Evolutionary conservation across 495 filamentous ascomycete genomes (phyloP), one percentile per base, ranked within the genome.

Genomic region (Neohortaea acidophila): DNA sequence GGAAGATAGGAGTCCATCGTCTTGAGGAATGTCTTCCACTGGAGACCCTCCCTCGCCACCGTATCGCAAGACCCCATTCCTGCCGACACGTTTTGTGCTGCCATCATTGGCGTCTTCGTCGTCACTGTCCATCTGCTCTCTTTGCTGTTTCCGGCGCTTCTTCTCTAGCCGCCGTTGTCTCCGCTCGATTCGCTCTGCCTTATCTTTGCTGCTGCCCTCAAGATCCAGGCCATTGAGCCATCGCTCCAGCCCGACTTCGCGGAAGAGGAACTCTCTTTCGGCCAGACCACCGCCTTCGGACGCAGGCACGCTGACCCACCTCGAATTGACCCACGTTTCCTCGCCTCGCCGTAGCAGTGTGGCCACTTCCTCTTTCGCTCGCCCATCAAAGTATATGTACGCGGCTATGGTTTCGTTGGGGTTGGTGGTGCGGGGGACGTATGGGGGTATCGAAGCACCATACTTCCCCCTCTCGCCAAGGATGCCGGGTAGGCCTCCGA

Each of bases 311-410:
- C 87, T 84, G 43, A 99, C 89, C 89, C 89, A 99, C 54, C 89
- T 67, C 8, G 86, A 94, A 48, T 94, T 94, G 18, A 99, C 92
- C 89, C 89, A 99, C 0, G 89, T 99, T 59, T 99, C 89, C 47
- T 94, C 89, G 28, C 91, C 91, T 14, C 86, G 75, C 38, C 89
- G 70, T 23, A 99, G 66, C 28, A 99, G 61, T 22, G 89, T 99
- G 39, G 89, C 89, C 12, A 96, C 92, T 57, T 99, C 89, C 51
- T 99, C 89, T 59, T 99, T 96, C 21, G 73, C 68, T 33, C 91
- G 67, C 10, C 89, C 89, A 58, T 99, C 89, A 52, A 99, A 99
- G 63, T 96, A 96, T 41, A 99, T 94, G 53, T 99, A 99, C 10
- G 89, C 89, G 13, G 89, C 89, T 38, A 99, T 83, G 2, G 91